Conservation (phyloP, 139 green algal species). For the Chlamydomonas schloesseri region DNA sequence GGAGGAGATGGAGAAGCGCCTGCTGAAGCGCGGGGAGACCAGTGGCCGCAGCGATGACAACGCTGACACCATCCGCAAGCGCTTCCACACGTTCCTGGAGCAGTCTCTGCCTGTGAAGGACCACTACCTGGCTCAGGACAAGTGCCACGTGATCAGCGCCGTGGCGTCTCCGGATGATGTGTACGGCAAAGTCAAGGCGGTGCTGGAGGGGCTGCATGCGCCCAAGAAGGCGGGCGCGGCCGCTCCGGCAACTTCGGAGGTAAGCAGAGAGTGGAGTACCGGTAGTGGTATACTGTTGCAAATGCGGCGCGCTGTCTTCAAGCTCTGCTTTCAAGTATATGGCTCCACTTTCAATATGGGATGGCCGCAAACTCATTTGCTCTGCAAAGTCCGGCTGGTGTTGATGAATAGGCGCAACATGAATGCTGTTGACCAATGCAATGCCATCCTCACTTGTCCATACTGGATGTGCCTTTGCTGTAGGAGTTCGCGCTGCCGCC, state of each 20-base stretch:
- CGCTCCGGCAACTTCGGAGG: background rate
- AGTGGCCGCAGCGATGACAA: conserved; percentile 96
- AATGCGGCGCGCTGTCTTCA: no score
- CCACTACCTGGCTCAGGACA: conserved; percentile 74
- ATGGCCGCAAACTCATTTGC: no score
- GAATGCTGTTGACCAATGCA: no score
- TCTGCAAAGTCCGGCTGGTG: no score
- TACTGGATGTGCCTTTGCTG: no score
- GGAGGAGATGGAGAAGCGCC: conserved; percentile 89
- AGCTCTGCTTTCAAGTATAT: background rate
- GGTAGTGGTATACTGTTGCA: background rate
- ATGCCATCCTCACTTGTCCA: no score
- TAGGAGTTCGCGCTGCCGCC: conserved; percentile 36
- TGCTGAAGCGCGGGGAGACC: conserved; percentile 90
- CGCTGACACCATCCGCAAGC: conserved; percentile 91
- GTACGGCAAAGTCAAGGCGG: conserved; percentile 37
- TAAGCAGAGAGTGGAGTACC: background rate
- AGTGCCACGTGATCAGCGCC: conserved; percentile 35
- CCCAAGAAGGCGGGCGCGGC: background rate
- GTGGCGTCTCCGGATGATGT: conserved; percentile 6
- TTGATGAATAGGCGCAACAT: no score
- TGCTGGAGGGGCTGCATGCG: conserved; percentile 9
- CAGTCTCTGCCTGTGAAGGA: conserved; percentile 88
- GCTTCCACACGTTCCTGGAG: conserved; percentile 93
- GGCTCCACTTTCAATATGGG: no score